Percentiles rank a stretch among this genome's conserved stretches.
These are phyloP conservation scores for Nakazawaea molendinolei DNA, from an alignment of 805 yeast genomes.

Conservation along the genomic window DNA sequence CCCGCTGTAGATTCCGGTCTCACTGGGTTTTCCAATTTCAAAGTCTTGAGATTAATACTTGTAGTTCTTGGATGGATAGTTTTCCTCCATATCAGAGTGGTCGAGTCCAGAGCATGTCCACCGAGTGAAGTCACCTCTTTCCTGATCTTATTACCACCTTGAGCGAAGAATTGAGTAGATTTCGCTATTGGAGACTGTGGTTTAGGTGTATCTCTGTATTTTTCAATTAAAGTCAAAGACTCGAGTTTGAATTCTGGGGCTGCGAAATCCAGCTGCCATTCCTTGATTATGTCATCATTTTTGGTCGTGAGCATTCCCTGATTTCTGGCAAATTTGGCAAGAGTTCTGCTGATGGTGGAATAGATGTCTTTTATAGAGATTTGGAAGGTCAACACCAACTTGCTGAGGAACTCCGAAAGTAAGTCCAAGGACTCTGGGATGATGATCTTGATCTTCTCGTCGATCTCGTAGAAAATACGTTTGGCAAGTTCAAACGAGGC, in stretches of 20 bases:
- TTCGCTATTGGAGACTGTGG: constrained; percentile 22
- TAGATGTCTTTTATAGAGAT: constrained; percentile 31
- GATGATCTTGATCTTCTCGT: constrained; percentile 31
- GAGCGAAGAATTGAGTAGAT: constrained; percentile 19
- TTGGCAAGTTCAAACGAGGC: constrained; percentile 24
- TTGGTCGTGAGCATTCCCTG: constrained; percentile 25
- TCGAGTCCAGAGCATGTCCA: constrained; percentile 22
- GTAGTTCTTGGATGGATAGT: constrained; percentile 24
- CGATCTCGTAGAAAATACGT: constrained; percentile 27
- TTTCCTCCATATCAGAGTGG: constrained; percentile 25
- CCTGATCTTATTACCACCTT: constrained; percentile 6
- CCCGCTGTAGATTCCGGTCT: constrained; percentile 25
- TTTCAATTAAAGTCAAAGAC: constrained; percentile 28
- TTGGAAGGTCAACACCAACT: constrained; percentile 30
- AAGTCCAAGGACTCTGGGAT: constrained; percentile 40
- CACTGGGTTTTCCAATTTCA: constrained; percentile 30
- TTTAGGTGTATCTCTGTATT: constrained; percentile 21
- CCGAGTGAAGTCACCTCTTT: constrained; percentile 16
- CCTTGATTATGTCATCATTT: constrained; percentile 22
- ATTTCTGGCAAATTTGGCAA: constrained; percentile 20
- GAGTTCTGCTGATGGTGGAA: constrained; percentile 24
- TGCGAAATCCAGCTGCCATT: constrained; percentile 33
- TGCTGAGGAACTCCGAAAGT: constrained; percentile 42
- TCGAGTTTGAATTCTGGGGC: constrained; percentile 30
- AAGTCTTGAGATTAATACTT: constrained; percentile 17